Percentiles rank a stretch among this genome's conserved stretches.
These are phyloP conservation scores for Russula dissimulans DNA, from an alignment of 768 basidiomycete genomes.

Conservation along the genomic window DNA sequence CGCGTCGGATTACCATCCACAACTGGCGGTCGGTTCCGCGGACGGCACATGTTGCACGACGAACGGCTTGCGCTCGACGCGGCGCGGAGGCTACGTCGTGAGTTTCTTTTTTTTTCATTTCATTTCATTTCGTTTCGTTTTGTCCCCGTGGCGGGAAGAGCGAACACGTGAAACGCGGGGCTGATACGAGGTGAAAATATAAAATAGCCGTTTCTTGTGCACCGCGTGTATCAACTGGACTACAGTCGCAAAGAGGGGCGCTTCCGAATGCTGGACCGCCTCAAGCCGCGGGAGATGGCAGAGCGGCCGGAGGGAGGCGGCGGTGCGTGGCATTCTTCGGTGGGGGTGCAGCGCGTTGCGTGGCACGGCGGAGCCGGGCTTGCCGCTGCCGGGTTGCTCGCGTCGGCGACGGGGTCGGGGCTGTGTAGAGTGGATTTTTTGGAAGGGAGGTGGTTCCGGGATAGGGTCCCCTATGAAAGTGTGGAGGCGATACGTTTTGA, in stretches of 20 bases:
- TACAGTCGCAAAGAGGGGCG: constrained; percentile 67
- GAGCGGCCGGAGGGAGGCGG: constrained; percentile 33
- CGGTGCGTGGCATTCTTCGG: constrained; percentile 71
- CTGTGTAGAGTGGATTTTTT: constrained; percentile 80
- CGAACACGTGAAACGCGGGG: not conserved
- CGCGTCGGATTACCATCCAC: constrained; percentile 81
- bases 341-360: constrained; percentile 63
- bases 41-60: constrained; percentile 78
- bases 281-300: constrained; percentile 59
- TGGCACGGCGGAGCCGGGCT: constrained; percentile 81
- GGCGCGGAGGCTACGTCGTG: constrained; percentile 66
- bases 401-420: constrained; percentile 75
- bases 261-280: constrained; percentile 82
- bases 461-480: constrained; percentile 55
- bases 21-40: constrained; percentile 70
- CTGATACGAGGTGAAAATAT: not conserved
- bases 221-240: constrained; percentile 81
- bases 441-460: constrained; percentile 63
- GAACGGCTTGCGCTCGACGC: constrained; percentile 56
- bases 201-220: constrained; percentile 60
- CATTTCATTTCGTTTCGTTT: not conserved
- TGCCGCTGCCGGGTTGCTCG: constrained; percentile 47
- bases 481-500: constrained; percentile 57
- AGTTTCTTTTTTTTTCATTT: constrained; percentile 23
- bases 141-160: not conserved